phyloP scores from a whole-genome alignment of 2,329 filamentous ascomycete genomes.

The Zymoseptoria brevis region DNA sequence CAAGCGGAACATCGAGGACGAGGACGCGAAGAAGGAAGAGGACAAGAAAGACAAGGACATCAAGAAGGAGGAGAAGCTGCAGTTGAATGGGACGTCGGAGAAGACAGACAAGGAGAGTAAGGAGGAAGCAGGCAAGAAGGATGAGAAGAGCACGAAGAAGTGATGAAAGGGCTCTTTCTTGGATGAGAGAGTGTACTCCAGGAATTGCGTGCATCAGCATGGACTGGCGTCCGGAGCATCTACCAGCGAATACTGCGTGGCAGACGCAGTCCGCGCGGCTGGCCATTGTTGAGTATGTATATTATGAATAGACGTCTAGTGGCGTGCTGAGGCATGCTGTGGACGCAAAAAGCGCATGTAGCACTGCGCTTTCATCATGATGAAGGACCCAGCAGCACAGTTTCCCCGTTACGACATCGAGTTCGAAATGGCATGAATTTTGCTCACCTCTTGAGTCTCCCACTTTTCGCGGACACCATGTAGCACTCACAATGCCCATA shows the following conservation, averaged over 20 bases:
- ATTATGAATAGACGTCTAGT: slow-evolving; percentile 9
- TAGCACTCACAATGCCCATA: slow-evolving; percentile 29
- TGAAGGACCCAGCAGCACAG: background rate
- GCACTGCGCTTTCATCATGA: background rate
- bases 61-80: slow-evolving; percentile 59
- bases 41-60: slow-evolving; percentile 43
- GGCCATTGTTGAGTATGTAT: slow-evolving; percentile 15
- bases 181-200: slow-evolving; percentile 30
- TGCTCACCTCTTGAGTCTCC: background rate
- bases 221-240: slow-evolving; percentile 18
- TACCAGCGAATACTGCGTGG: slow-evolving; percentile 8
- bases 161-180: slow-evolving; percentile 29
- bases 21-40: slow-evolving; percentile 70
- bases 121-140: slow-evolving; percentile 47
- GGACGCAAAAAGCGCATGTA: slow-evolving; percentile 1
- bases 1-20: slow-evolving; percentile 91
- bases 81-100: slow-evolving; percentile 48
- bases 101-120: slow-evolving; percentile 41
- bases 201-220: slow-evolving; percentile 35
- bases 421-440: background rate
- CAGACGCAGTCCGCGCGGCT: slow-evolving; percentile 1
- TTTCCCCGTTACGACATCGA: background rate
- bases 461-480: background rate
- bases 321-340: background rate
- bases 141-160: slow-evolving; percentile 50